Evolutionary conservation across 306 rosid species (phyloP), one percentile per base, ranked within the genome.

Genomic region (Fagus crenata): DNA sequence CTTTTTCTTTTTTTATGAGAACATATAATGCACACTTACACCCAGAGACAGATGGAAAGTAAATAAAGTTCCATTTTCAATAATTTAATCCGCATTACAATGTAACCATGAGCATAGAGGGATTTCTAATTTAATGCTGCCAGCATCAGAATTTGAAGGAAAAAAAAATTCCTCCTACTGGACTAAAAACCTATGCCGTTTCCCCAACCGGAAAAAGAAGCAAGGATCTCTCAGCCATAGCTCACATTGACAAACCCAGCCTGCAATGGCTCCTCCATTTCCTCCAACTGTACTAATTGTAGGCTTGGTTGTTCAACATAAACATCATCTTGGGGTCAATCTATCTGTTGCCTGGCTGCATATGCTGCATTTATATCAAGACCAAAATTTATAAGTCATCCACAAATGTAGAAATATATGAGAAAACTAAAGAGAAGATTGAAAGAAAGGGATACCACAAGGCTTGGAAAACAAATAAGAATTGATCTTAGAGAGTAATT

Each of bases 281-380:
- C 73, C 72, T 65, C 71, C n/a, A 1, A 36, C 15, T 35, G 69
- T 35, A 63, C 69, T 39, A 53, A 40, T 35, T 74, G 43, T 83
- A 60, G 69, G 79, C 81, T 53, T 31, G 68, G 54, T 75, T 81
- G 71, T 69, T 67, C 53, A 15, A n/a, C 11, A 46, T 69, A 58
- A 59, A 13, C 11, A 46, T 83, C 83, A 85, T 76, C 89, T 76
- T 11, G 85, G 22, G 40, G 67, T 32, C 71, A 68, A 58, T 78
- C 87, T 77, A 67, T 63, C 81, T 31, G 83, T 81, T 13, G 83
- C 61, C 61, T 28, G 75, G 82, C 69, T 78, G 82, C 80, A 73
- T 78, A 67, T 56, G 84, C 87, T 86, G 86, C 51, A 73, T 85
- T 77, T 22, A 71, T n/a, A 81, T 33, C 59, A 77, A 6, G 58